phyloP scores from a whole-genome alignment of 768 basidiomycete species.

The Antrodiella citrinella region DNA sequence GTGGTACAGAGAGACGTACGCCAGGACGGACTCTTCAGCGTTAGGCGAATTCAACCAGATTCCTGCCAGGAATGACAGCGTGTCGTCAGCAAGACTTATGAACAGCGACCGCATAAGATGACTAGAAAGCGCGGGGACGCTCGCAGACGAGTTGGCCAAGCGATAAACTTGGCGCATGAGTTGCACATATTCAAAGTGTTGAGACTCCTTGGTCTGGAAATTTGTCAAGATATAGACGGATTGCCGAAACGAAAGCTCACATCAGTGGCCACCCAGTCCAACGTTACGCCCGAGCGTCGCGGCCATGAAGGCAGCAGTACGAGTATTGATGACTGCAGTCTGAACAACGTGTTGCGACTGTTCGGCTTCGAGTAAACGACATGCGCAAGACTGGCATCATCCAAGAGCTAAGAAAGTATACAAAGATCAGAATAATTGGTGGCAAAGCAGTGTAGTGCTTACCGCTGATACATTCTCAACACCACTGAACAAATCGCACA shows the following conservation, averaged over 20 bases:
- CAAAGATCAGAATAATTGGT: background rate
- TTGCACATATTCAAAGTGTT: slow-evolving; percentile 42
- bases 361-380: slow-evolving; percentile 52
- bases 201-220: background rate
- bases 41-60: slow-evolving; percentile 38
- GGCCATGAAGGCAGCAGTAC: slow-evolving; percentile 41
- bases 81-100: slow-evolving; percentile 55
- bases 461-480: slow-evolving; percentile 24
- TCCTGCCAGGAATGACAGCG: slow-evolving; percentile 75
- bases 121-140: slow-evolving; percentile 41
- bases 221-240: background rate
- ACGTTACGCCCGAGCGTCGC: slow-evolving; percentile 29
- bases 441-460: slow-evolving; percentile 5
- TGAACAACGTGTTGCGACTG: slow-evolving; percentile 44
- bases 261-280: slow-evolving; percentile 55
- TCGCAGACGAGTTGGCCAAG: slow-evolving; percentile 50
- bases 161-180: slow-evolving; percentile 61
- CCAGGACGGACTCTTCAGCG: slow-evolving; percentile 21
- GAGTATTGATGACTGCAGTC: slow-evolving; percentile 52
- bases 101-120: slow-evolving; percentile 60
- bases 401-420: slow-evolving; percentile 31
- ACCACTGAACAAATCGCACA: slow-evolving; percentile 29
- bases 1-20: slow-evolving; percentile 60
- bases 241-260: no score
- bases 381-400: slow-evolving; percentile 37